Conservation (phyloP, 2,329 filamentous ascomycete species). For the Xylaria arbuscula region DNA sequence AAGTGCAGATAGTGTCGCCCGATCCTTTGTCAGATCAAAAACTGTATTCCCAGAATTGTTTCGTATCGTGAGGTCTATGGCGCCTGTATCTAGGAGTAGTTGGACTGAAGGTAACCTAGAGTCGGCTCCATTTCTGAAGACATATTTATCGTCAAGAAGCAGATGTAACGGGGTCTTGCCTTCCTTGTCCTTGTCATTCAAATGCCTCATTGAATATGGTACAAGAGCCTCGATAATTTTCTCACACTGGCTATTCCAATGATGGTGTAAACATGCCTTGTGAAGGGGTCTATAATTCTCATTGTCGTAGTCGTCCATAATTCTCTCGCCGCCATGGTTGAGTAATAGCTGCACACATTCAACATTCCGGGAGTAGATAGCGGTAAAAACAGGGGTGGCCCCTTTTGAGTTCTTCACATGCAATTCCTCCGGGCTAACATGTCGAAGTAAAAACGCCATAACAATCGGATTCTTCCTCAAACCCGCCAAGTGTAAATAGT, state of each 20-base stretch:
- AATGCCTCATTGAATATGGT: not conserved
- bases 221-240: not conserved
- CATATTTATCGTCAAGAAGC: no score
- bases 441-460: not conserved
- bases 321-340: not conserved
- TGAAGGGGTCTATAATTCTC: not conserved
- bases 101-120: no score
- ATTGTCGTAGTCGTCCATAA: not conserved
- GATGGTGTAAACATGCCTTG: not conserved
- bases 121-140: no score
- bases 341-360: not conserved
- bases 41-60: not conserved
- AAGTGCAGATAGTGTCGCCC: not conserved
- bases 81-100: constrained; percentile 1
- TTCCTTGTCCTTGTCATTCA: not conserved
- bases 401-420: not conserved
- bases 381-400: not conserved
- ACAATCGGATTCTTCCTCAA: not conserved
- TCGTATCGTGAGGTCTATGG: not conserved
- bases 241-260: not conserved
- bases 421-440: not conserved
- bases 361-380: not conserved
- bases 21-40: not conserved
- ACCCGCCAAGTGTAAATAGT: not conserved
- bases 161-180: constrained; percentile 14